Conservation (phyloP, 176 grass and related monocot species). For the Ananas comosus region DNA sequence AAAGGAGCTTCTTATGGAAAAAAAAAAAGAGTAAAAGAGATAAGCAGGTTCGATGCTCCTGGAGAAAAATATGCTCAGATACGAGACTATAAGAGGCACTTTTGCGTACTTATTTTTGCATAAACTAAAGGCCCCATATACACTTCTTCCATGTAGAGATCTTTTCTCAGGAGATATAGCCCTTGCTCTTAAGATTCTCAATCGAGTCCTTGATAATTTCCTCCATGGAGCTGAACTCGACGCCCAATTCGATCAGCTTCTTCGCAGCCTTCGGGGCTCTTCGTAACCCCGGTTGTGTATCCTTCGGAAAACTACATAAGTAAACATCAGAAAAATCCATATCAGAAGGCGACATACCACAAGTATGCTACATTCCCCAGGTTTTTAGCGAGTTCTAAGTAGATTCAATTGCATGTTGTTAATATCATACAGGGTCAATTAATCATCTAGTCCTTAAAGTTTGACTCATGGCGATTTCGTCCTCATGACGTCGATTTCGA, state of each 20-base stretch:
- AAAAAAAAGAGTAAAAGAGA: too few relatives aligned
- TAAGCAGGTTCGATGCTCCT: too few relatives aligned
- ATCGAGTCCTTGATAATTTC: slow-evolving; percentile 67
- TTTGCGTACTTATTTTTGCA: not conserved
- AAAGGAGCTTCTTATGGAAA: too few relatives aligned
- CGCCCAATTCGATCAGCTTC: slow-evolving; percentile 59
- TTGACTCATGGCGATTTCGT: too few relatives aligned
- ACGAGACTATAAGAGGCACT: not conserved
- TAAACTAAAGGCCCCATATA: not conserved
- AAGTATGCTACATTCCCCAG: too few relatives aligned
- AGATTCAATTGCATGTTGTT: too few relatives aligned
- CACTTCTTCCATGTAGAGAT: not conserved
- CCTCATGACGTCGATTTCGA: too few relatives aligned
- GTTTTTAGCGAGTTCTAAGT: too few relatives aligned
- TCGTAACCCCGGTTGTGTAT: slow-evolving; percentile 67
- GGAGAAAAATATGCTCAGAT: too few relatives aligned
- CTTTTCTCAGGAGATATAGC: slow-evolving; percentile 22
- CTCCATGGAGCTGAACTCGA: slow-evolving; percentile 55
- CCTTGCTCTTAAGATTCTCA: slow-evolving; percentile 62
- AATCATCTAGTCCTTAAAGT: too few relatives aligned
- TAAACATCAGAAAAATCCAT: not conserved
- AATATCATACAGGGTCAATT: too few relatives aligned
- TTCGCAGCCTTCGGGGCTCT: slow-evolving; percentile 47
- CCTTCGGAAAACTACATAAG: slow-evolving; percentile 38
- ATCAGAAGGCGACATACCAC: too few relatives aligned